phyloP scores from a whole-genome alignment of 2,329 filamentous ascomycete species.

The Cryphonectria radicalis region DNA sequence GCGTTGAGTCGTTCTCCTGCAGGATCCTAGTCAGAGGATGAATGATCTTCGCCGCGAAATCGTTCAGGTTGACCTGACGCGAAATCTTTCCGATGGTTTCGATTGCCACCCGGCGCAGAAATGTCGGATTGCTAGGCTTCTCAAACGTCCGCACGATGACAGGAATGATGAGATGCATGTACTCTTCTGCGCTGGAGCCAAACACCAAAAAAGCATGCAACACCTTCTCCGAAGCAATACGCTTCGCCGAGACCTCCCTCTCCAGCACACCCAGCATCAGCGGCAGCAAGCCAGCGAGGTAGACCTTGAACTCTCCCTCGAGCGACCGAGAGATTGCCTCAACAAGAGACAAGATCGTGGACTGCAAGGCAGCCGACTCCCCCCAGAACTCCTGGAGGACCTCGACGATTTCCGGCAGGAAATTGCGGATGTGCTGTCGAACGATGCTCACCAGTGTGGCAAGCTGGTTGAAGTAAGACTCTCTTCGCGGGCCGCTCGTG shows the following conservation, averaged over 20 bases:
- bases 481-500: slow-evolving; percentile 76
- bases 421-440: slow-evolving; percentile 92
- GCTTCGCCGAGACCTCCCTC: slow-evolving; percentile 75
- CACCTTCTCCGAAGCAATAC: slow-evolving; percentile 85
- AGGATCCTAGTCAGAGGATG: slow-evolving; percentile 88
- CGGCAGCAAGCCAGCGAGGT: slow-evolving; percentile 84
- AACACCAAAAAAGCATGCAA: slow-evolving; percentile 96
- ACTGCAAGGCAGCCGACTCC: slow-evolving; percentile 76
- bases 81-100: slow-evolving; percentile 95
- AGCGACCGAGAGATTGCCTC: slow-evolving; percentile 93
- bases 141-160: slow-evolving; percentile 95
- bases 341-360: slow-evolving; percentile 87
- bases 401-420: slow-evolving; percentile 82
- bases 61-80: slow-evolving; percentile 93
- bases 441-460: slow-evolving; percentile 94
- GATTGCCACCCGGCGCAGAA: slow-evolving; percentile 85
- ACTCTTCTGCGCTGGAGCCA: slow-evolving; percentile 93
- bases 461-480: slow-evolving; percentile 97
- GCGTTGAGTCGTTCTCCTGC: slow-evolving; percentile 68
- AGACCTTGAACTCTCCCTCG: slow-evolving; percentile 97
- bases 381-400: slow-evolving; percentile 92
- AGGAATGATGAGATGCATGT: slow-evolving; percentile 98
- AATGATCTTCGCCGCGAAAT: slow-evolving; percentile 95
- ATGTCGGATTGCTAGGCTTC: slow-evolving; percentile 77
- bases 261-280: slow-evolving; percentile 95